Percentiles rank a stretch among this genome's conserved stretches.
Evolutionary conservation across 2,329 filamentous ascomycete genomes (phyloP).

Genomic region (Aspergillus ochraceoroseus): DNA sequence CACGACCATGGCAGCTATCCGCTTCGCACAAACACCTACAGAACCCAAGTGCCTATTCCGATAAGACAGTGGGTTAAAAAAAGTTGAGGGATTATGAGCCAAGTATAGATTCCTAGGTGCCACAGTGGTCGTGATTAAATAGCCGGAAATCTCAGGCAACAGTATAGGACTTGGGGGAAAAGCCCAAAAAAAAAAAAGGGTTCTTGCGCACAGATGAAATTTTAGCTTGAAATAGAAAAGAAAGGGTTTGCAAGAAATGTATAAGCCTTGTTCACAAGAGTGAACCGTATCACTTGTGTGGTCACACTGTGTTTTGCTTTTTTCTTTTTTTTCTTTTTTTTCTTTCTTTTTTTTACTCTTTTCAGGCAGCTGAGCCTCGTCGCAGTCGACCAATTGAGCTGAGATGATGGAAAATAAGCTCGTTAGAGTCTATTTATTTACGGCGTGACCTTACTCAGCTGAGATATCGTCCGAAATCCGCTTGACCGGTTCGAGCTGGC

Average conservation of each 20-base stretch:
- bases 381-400: conserved; percentile 15
- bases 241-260: conserved; percentile 6
- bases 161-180: conserved; percentile 7
- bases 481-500: conserved; percentile 10
- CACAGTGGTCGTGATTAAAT: conserved; percentile 11
- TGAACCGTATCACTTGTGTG: too few relatives aligned
- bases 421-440: conserved; percentile 6
- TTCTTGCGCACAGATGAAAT: conserved; percentile 15
- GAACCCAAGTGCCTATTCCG: conserved; percentile 6
- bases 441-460: conserved; percentile 14
- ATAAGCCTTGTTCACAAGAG: conserved; percentile 11
- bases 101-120: background rate
- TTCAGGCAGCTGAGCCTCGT: conserved; percentile 14
- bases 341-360: conserved; percentile 1
- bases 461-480: conserved; percentile 11
- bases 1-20: conserved; percentile 19
- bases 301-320: conserved; percentile 13
- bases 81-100: background rate
- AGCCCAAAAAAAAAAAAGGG: conserved; percentile 10
- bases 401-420: conserved; percentile 9
- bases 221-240: conserved; percentile 14
- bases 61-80: conserved; percentile 2
- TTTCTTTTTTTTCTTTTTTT: conserved; percentile 10
- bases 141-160: conserved; percentile 11
- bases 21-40: conserved; percentile 7